Percentiles rank a stretch among this genome's conserved stretches.
phyloP scores from a whole-genome alignment of 768 basidiomycete genomes.

The Sarcodon sp. region DNA sequence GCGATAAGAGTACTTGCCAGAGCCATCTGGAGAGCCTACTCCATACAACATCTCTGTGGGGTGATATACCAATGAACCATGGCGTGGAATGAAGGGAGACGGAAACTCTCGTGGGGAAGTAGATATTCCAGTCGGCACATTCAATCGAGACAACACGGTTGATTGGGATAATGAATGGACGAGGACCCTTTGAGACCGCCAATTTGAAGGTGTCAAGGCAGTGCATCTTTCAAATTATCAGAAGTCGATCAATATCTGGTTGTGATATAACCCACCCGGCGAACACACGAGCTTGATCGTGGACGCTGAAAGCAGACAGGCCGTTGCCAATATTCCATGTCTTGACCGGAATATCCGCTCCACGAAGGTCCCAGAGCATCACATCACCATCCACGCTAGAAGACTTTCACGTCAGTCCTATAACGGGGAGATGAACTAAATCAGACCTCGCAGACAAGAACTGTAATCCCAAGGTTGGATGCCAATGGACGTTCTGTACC shows the following conservation, averaged over 20 bases:
- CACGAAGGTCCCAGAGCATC: slow-evolving; percentile 83
- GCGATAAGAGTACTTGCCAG: slow-evolving; percentile 14
- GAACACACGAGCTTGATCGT: slow-evolving; percentile 72
- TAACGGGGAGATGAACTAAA: neutral
- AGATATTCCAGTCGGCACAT: slow-evolving; percentile 40
- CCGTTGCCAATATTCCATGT: slow-evolving; percentile 59
- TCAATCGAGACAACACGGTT: slow-evolving; percentile 28
- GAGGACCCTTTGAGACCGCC: slow-evolving; percentile 51
- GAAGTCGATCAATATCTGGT: slow-evolving; percentile 3
- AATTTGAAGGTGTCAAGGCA: slow-evolving; percentile 43
- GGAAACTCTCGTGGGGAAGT: slow-evolving; percentile 41
- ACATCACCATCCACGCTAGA: slow-evolving; percentile 79
- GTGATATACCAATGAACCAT: slow-evolving; percentile 65
- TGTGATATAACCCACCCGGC: slow-evolving; percentile 48
- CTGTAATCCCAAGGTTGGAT: slow-evolving; percentile 53
- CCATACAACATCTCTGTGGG: slow-evolving; percentile 80
- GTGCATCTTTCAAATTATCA: slow-evolving; percentile 30
- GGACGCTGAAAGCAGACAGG: slow-evolving; percentile 77
- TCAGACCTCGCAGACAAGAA: slow-evolving; percentile 79
- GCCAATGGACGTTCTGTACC: slow-evolving; percentile 86
- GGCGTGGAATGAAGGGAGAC: slow-evolving; percentile 47
- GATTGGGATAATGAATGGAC: slow-evolving; percentile 42
- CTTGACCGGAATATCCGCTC: slow-evolving; percentile 39
- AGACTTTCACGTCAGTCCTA: neutral
- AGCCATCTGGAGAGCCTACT: slow-evolving; percentile 61